Evolutionary conservation across 1,139 yeast genomes (phyloP).

Genomic region (Suhomyces kunorum): DNA sequence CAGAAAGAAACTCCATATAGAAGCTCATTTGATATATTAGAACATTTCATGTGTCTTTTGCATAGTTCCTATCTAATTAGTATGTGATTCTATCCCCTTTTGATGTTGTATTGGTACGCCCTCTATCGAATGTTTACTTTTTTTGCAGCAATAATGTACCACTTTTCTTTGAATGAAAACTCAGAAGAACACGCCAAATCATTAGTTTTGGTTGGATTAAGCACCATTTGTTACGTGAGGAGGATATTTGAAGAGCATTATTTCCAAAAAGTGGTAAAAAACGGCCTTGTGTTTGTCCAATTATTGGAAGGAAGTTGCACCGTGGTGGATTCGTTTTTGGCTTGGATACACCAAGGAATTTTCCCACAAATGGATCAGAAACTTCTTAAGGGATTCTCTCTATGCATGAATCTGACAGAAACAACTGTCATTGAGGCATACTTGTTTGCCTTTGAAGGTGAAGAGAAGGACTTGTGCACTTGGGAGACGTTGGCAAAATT

Average conservation of each 20-base stretch:
- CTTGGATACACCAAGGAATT: neutral
- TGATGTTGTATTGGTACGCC: too few relatives aligned
- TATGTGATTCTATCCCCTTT: too few relatives aligned
- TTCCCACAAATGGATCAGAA: neutral
- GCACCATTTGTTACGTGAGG: conserved; percentile 20
- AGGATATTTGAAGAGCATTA: conserved; percentile 51
- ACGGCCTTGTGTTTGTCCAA: neutral
- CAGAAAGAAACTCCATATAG: too few relatives aligned
- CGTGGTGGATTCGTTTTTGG: conserved; percentile 20
- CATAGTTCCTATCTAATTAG: too few relatives aligned
- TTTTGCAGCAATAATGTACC: neutral
- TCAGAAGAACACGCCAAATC: neutral
- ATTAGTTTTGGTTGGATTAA: neutral
- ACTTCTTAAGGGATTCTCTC: neutral
- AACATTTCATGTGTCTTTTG: too few relatives aligned
- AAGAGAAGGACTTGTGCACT: neutral
- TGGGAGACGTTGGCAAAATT: neutral
- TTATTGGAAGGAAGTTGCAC: conserved; percentile 31
- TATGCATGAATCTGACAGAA: neutral
- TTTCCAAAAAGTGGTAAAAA: conserved; percentile 23
- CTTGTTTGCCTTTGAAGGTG: neutral
- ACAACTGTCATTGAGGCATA: neutral
- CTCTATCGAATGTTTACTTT: too few relatives aligned
- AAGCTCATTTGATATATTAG: too few relatives aligned
- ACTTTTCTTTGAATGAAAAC: neutral